Conservation (phyloP, 768 basidiomycete species). For the Lentinula guzmanii region DNA sequence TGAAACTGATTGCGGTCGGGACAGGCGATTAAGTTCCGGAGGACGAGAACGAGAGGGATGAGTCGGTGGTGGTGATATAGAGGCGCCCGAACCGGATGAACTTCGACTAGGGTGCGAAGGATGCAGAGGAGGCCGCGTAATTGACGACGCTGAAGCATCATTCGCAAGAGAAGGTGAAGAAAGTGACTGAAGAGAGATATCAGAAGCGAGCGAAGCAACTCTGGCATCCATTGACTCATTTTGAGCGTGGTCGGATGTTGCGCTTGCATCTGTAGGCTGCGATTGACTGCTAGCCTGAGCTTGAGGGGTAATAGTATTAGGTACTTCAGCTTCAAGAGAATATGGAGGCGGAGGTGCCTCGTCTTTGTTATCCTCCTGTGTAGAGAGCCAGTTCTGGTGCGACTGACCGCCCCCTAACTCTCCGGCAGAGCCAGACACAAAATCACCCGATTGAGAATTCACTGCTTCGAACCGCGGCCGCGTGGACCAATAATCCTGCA, state of each 20-base stretch:
- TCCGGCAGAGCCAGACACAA: constrained; percentile 22
- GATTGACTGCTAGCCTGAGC: constrained; percentile 1
- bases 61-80: background rate
- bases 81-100: background rate
- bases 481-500: constrained; percentile 70
- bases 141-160: constrained; percentile 7
- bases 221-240: background rate
- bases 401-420: constrained; percentile 15
- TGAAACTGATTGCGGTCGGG: background rate
- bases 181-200: constrained; percentile 2
- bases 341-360: constrained; percentile 70
- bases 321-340: constrained; percentile 41
- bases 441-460: constrained; percentile 21
- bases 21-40: background rate
- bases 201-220: background rate
- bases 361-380: constrained; percentile 37
- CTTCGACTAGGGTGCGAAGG: constrained; percentile 20
- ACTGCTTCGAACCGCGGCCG: constrained; percentile 54
- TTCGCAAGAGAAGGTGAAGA: background rate
- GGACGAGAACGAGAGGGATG: constrained; percentile 4
- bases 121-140: constrained; percentile 24
- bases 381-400: constrained; percentile 44
- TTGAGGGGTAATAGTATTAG: background rate
- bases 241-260: background rate
- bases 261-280: background rate